phyloP scores from a whole-genome alignment of 2,329 filamentous ascomycete genomes.

The Cordyceps javanica region DNA sequence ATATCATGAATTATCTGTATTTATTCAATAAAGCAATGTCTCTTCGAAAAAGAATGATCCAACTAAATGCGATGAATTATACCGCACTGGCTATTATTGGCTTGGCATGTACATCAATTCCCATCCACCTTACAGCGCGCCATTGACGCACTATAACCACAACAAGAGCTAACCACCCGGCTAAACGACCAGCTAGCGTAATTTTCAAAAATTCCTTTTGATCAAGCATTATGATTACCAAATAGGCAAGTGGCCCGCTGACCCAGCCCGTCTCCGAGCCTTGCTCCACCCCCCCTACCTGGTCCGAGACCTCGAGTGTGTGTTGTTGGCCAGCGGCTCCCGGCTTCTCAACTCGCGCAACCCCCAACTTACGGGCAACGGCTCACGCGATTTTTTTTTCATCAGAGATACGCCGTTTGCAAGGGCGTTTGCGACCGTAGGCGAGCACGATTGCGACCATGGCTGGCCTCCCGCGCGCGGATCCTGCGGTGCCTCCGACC shows the following conservation, averaged over 20 bases:
- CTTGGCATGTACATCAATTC: neutral
- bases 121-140: no score
- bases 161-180: no score
- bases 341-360: no score
- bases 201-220: neutral
- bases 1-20: neutral
- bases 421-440: neutral
- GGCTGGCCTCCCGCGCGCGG: neutral
- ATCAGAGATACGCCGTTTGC: no score
- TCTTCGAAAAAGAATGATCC: no score
- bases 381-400: no score
- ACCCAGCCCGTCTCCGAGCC: neutral
- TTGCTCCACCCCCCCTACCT: neutral
- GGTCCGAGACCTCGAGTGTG: neutral
- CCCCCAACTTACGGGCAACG: no score
- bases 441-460: neutral
- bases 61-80: no score
- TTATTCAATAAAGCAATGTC: no score
- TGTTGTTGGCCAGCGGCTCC: neutral
- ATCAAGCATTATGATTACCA: neutral
- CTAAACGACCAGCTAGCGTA: neutral
- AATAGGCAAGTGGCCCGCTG: neutral
- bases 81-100: no score
- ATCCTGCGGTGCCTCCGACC: neutral
- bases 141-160: no score